Evolutionary conservation across 2,329 filamentous ascomycete genomes (phyloP).

Genomic region (Calonectria pteridis): DNA sequence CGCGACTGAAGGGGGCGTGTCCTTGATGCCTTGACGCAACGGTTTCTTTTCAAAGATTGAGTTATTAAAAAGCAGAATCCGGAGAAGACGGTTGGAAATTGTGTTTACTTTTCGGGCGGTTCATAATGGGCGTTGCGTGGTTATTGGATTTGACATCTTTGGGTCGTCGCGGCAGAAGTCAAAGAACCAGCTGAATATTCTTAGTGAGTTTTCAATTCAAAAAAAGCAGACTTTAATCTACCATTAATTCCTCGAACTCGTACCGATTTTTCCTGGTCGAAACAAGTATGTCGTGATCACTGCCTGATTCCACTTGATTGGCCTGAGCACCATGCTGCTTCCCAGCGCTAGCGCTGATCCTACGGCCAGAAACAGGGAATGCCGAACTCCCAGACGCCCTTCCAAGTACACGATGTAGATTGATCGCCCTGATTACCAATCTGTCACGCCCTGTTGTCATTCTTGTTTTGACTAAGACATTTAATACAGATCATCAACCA

Average conservation of each 20-base stretch:
- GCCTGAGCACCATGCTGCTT: background rate
- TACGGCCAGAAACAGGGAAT: background rate
- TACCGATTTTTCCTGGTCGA: background rate
- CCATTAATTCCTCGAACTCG: background rate
- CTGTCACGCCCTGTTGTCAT: background rate
- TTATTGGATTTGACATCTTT: too few relatives aligned
- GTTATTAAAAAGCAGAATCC: background rate
- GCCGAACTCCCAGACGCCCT: background rate
- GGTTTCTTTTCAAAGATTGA: too few relatives aligned
- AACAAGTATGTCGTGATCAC: background rate
- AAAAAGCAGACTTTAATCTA: background rate
- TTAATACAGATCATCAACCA: background rate
- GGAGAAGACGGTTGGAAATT: background rate
- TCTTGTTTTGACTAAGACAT: background rate
- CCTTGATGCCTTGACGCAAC: too few relatives aligned
- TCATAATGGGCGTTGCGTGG: too few relatives aligned
- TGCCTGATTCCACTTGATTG: background rate
- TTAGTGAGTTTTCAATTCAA: background rate
- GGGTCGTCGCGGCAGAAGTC: too few relatives aligned
- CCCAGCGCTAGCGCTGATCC: background rate
- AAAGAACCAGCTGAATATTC: background rate
- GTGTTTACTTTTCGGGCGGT: too few relatives aligned
- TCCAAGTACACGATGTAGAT: background rate
- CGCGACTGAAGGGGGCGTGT: too few relatives aligned
- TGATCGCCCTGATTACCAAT: background rate